Evolutionary conservation across 2,329 filamentous ascomycete species (phyloP).

Genomic region (Pseudogymnoascus sp.): DNA sequence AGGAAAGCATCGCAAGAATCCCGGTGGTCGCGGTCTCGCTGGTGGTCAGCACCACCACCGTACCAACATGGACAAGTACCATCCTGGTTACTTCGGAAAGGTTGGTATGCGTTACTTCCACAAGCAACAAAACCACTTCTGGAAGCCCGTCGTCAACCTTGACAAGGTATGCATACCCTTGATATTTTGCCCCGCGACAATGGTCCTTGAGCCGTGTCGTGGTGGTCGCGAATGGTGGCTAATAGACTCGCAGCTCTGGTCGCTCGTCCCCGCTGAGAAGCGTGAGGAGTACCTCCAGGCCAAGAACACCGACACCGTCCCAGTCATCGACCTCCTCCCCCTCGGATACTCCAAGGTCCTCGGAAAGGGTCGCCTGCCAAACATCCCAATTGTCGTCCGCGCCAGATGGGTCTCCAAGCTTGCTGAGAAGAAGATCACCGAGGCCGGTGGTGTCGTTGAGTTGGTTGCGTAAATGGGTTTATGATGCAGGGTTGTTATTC

Average conservation of each 20-base stretch:
- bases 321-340: conserved; percentile 93
- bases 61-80: conserved; percentile 87
- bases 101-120: conserved; percentile 95
- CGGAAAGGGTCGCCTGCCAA: conserved; percentile 92
- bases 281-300: conserved; percentile 84
- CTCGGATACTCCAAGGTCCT: conserved; percentile 98
- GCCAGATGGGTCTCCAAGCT: conserved; percentile 92
- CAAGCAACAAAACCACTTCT: conserved; percentile 90
- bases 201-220: neutral
- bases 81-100: conserved; percentile 99
- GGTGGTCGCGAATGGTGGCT: neutral
- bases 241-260: conserved; percentile 63
- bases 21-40: conserved; percentile 76
- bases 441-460: conserved; percentile 92
- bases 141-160: conserved; percentile 98
- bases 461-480: conserved; percentile 66
- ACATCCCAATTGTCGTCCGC: conserved; percentile 88
- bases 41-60: conserved; percentile 99
- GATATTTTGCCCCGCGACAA: neutral
- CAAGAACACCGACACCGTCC: conserved; percentile 78
- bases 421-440: conserved; percentile 98
- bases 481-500: conserved; percentile 12
- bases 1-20: conserved; percentile 96
- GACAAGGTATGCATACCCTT: conserved; percentile 65
- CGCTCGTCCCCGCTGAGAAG: conserved; percentile 84